phyloP scores from a whole-genome alignment of 352 stramenopile genomes.

The Halophytophthora polymorphica region DNA sequence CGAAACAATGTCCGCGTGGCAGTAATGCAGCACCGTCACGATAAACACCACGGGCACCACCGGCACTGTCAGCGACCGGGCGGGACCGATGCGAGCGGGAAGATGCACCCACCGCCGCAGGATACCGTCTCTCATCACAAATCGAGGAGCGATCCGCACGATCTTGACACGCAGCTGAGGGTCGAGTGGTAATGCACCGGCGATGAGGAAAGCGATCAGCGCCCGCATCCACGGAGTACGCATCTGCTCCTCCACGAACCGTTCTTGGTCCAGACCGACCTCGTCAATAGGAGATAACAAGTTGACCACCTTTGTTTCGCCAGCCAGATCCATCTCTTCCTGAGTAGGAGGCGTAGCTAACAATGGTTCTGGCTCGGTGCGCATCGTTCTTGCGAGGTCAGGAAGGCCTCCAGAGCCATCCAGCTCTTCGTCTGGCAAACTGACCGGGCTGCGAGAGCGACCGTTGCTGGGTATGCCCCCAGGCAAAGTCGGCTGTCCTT shows the following conservation, averaged over 20 bases:
- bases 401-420: background rate
- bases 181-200: constrained; percentile 1
- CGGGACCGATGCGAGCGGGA: background rate
- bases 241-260: background rate
- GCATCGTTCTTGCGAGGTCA: too few relatives aligned
- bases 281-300: background rate
- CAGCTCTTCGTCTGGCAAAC: background rate
- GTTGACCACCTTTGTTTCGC: too few relatives aligned
- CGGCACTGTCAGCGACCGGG: constrained; percentile 1
- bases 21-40: constrained; percentile 8
- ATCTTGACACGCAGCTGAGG: background rate
- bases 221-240: constrained; percentile 1
- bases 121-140: background rate
- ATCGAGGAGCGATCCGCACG: background rate
- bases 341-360: background rate
- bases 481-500: background rate
- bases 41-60: constrained; percentile 4
- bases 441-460: background rate
- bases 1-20: constrained; percentile 5
- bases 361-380: background rate
- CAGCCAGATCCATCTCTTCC: too few relatives aligned
- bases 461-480: background rate
- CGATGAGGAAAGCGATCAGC: constrained; percentile 1
- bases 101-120: constrained; percentile 7
- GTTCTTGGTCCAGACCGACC: background rate